Base-by-base conservation (phyloP, 78 protist genomes). In the Corallochytrium limacisporum region DNA sequence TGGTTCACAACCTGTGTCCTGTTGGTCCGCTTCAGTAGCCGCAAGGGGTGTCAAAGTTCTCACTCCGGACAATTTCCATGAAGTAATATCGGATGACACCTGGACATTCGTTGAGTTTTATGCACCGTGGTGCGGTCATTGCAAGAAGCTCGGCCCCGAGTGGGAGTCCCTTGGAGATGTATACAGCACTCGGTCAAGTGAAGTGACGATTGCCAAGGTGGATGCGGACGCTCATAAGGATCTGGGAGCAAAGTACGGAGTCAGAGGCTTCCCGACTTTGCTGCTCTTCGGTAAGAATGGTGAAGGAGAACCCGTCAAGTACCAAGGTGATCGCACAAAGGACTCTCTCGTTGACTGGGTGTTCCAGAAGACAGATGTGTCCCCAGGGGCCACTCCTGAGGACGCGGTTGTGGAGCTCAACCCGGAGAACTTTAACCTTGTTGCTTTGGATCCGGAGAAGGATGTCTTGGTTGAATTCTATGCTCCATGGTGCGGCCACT, bases 401-500 rank as follows among this genome's bases (percentile, higher is more conserved):
- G 33, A 10, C 40, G 16, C 82, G 26, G 92, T 87, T 48, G 57
- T 44, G 31, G 87, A 79, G 31, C 66, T 83, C 29, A 84, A 74
- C 22, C 87, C 72, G n/a, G 54, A 51, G 33, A 70, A 59, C 53
- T 87, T 74, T 55, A 40, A 63, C 32, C 51, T 51, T 3, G 53
- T 77, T 22, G 87, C 76, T 20, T 38, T 72, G 32, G 90, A 87
- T 24, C 3, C 50, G 2, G 43, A 69, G 60, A 83, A 84, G 66
- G 72, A 87, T 62, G 93, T 87, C 10, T 29, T 87, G 39, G 71
- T 87, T 26, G 93, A 87, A 63, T 81, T 87, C 55, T 87, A 83
- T 54, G 89, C 92, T 18, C 92, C 92, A 35, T 80, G 94, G 94
- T 89, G 94, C 53, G 94, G 94, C 29, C 94, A 89, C 69, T 89